Percentiles rank a stretch among this genome's conserved stretches.
These are phyloP conservation scores for Pyrenophora seminiperda DNA, from an alignment of 2,329 filamentous ascomycete species.

Conservation along the genomic window DNA sequence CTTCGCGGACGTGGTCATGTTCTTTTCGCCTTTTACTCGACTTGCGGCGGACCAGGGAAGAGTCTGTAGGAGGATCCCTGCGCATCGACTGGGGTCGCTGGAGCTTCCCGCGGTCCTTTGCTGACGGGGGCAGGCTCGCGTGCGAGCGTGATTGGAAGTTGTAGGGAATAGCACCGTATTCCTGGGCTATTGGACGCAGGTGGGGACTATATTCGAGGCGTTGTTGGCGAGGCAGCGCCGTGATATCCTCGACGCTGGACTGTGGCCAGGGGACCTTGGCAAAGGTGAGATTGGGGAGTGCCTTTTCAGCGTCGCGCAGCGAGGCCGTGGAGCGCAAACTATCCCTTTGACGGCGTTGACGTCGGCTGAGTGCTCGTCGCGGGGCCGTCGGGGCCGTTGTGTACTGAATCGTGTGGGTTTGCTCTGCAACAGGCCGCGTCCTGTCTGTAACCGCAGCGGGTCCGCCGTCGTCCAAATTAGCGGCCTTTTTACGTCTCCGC, in stretches of 20 bases:
- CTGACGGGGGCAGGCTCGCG: constrained; percentile 40
- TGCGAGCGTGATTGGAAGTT: constrained; percentile 50
- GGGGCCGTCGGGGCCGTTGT: constrained; percentile 38
- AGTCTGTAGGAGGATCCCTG: constrained; percentile 65
- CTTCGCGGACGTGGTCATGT: constrained; percentile 78
- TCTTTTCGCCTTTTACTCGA: constrained; percentile 69
- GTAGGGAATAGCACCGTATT: constrained; percentile 51
- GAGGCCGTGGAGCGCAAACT: constrained; percentile 42
- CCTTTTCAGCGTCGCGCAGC: constrained; percentile 39
- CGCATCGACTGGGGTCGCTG: constrained; percentile 56
- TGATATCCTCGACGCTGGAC: constrained; percentile 53
- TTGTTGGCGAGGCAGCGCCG: constrained; percentile 51
- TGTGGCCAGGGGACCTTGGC: constrained; percentile 21
- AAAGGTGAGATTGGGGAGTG: constrained; percentile 20
- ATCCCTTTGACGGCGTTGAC: constrained; percentile 38
- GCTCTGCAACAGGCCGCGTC: constrained; percentile 41
- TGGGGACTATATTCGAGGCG: constrained; percentile 55
- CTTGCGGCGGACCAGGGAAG: constrained; percentile 66
- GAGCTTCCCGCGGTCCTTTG: constrained; percentile 52
- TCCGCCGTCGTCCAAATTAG: constrained; percentile 51
- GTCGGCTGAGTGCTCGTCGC: constrained; percentile 32
- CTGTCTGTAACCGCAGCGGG: constrained; percentile 59
- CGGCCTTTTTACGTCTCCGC: constrained; percentile 72
- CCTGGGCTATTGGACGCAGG: constrained; percentile 52
- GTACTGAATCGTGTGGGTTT: constrained; percentile 25